These are phyloP conservation scores for Loxodes magnus DNA, from an alignment of 73 alveolate species.

Conservation along the genomic window DNA sequence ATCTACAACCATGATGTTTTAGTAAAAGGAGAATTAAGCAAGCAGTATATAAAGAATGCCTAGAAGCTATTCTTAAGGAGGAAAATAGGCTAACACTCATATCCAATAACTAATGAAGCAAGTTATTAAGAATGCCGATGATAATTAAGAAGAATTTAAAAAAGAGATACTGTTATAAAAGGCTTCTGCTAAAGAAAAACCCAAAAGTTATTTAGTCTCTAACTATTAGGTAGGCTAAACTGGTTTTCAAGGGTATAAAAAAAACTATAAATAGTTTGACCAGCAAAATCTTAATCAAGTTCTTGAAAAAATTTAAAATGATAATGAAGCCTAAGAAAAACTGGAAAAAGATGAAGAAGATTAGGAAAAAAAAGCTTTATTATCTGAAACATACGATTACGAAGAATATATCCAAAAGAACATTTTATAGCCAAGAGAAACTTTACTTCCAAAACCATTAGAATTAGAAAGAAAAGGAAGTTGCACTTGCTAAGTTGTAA, in stretches of 20 bases:
- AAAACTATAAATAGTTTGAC: neutral
- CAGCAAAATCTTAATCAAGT: neutral
- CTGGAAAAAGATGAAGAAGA: neutral
- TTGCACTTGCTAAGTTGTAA: conserved; percentile 46
- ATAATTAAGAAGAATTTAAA: neutral
- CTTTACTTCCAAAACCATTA: neutral
- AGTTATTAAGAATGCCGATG: no score
- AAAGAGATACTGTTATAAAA: neutral
- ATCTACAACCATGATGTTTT: no score
- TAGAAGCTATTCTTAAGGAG: no score
- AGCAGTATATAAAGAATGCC: no score
- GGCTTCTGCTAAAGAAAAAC: neutral
- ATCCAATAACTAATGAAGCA: no score
- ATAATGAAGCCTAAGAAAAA: neutral
- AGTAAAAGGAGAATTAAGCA: no score
- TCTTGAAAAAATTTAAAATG: conserved; percentile 12
- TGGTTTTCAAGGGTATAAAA: neutral
- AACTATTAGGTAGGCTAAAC: neutral
- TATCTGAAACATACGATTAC: neutral
- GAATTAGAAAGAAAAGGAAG: conserved; percentile 10
- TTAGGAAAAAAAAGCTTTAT: conserved; percentile 6
- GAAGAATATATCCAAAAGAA: neutral
- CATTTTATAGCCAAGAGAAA: neutral
- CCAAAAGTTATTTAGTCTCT: neutral
- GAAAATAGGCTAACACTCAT: no score